A percentile compares a stretch with the other conserved stretches of the same genome.
Evolutionary conservation across 2,329 filamentous ascomycete genomes (phyloP).

Genomic region (Penicillium sp.): DNA sequence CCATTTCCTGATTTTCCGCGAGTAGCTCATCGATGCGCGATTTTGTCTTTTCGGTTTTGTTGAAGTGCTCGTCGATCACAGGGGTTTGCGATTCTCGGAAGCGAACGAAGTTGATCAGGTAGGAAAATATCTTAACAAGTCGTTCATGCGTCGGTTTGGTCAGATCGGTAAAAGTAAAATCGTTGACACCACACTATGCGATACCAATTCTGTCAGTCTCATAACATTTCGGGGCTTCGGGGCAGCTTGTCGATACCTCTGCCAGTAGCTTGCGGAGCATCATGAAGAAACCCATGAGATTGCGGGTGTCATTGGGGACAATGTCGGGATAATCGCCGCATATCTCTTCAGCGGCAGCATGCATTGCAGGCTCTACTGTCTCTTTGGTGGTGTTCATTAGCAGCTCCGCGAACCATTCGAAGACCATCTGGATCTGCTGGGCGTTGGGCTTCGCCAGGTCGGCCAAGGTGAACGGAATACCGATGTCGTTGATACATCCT

Average conservation of each 20-base stretch:
- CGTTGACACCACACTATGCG: slow-evolving; percentile 77
- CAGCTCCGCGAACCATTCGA: slow-evolving; percentile 95
- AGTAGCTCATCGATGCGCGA: slow-evolving; percentile 83
- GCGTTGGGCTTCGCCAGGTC: slow-evolving; percentile 94
- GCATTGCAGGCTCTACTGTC: slow-evolving; percentile 92
- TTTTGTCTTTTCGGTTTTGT: slow-evolving; percentile 84
- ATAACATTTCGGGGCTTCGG: not conserved
- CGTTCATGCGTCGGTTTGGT: slow-evolving; percentile 88
- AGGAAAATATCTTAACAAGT: slow-evolving; percentile 92
- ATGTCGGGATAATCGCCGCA: slow-evolving; percentile 83
- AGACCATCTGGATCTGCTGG: slow-evolving; percentile 92
- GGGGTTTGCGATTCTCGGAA: slow-evolving; percentile 91
- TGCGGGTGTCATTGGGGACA: slow-evolving; percentile 81
- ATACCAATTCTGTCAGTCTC: not conserved
- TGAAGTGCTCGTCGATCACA: slow-evolving; percentile 91
- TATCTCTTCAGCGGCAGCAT: slow-evolving; percentile 83
- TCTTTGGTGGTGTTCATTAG: slow-evolving; percentile 92
- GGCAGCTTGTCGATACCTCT: slow-evolving; percentile 49
- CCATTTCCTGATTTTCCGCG: slow-evolving; percentile 82
- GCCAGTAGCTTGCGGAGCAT: slow-evolving; percentile 75
- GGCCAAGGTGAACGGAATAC: slow-evolving; percentile 80
- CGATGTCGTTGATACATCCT: slow-evolving; percentile 95
- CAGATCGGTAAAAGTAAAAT: slow-evolving; percentile 91
- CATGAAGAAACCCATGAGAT: slow-evolving; percentile 94
- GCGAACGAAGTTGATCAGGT: slow-evolving; percentile 97